These are phyloP conservation scores for Aureobasidium vineae DNA, from an alignment of 2,329 filamentous ascomycete species.

Conservation along the genomic window DNA sequence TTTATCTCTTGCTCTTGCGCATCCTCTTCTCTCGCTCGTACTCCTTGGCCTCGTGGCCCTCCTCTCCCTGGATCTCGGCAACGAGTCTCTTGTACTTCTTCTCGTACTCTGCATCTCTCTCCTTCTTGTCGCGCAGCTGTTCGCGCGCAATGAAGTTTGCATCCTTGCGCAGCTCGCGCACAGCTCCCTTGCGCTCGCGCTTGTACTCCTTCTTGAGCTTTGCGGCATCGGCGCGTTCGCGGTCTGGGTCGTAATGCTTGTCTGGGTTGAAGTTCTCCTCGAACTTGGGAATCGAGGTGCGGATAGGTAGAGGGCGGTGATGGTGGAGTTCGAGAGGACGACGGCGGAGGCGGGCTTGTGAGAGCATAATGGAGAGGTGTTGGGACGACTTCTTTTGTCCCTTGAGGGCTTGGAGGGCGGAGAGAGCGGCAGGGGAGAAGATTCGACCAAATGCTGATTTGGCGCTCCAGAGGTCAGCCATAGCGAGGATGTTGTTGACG, in stretches of 20 bases:
- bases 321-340: slow-evolving; percentile 84
- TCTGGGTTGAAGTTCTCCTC: slow-evolving; percentile 92
- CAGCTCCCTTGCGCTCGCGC: slow-evolving; percentile 89
- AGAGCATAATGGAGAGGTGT: slow-evolving; percentile 61
- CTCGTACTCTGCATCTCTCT: slow-evolving; percentile 89
- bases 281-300: slow-evolving; percentile 86
- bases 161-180: slow-evolving; percentile 93
- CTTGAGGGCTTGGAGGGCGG: slow-evolving; percentile 36
- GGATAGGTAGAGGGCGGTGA: slow-evolving; percentile 84
- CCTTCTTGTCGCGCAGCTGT: slow-evolving; percentile 88
- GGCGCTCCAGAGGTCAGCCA: slow-evolving; percentile 69
- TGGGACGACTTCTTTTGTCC: slow-evolving; percentile 52
- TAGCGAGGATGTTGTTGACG: slow-evolving; percentile 62
- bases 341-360: slow-evolving; percentile 63
- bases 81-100: slow-evolving; percentile 91
- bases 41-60: slow-evolving; percentile 78
- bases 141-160: slow-evolving; percentile 90
- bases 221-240: slow-evolving; percentile 78
- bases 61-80: slow-evolving; percentile 93
- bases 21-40: slow-evolving; percentile 84
- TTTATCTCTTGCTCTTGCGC: slow-evolving; percentile 62
- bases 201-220: slow-evolving; percentile 90
- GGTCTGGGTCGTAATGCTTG: slow-evolving; percentile 96
- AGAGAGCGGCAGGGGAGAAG: slow-evolving; percentile 59
- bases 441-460: slow-evolving; percentile 77